Evolutionary conservation across 2,329 filamentous ascomycete species (phyloP), one percentile per base, ranked within the genome.

Genomic region (Aspergillus ibericus): DNA sequence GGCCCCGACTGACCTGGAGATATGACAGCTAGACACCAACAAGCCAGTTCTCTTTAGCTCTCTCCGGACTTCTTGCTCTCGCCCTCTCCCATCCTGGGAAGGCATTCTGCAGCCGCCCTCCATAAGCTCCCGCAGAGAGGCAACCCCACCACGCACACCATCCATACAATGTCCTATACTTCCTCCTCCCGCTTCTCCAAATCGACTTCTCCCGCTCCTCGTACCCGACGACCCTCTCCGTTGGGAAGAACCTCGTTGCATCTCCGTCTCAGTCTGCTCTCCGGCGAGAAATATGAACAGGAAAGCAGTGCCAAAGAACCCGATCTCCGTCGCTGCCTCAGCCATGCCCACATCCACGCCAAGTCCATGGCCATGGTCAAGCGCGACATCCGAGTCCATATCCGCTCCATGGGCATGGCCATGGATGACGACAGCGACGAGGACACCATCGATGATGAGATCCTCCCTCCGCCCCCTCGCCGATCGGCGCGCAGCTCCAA

Each of bases 291-390:
- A 32, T 44, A 44, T 44, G 51, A 53, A 16, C 51, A 53, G 25
- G 51, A 53, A 53, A 53, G 38, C 51, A 53, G 51, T 16, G 38
- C 36, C 36, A 53, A 53, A 16, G 16, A 44, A 29, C 51, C 51
- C 25, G 51, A 53, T 25, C 51, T 53, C n/a, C 51, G 51, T 36
- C 51, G 51, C 36, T 53, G 51, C 51, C 20, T 53, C 51, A 36
- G 51, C 12, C 51, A 53, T 20, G 51, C 51, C 36, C 51, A 36
- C 51, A 42, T 53, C 36, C 51, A 53, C 29, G 36, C 38, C 36
- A 53, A 53, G 25, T 53, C 51, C 25, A 53, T 53, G 51, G 51
- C 38, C 25, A 36, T 53, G 20, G 51, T 53, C 51, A 53, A 53
- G 51, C 51, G 51, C 13, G 51, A 53, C 51, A 53, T 53, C 35